A percentile compares a stretch with the other conserved stretches of the same genome.
Evolutionary conservation across 257 asterid genomes (phyloP).

Genomic region (Solanum corneliomulleri): DNA sequence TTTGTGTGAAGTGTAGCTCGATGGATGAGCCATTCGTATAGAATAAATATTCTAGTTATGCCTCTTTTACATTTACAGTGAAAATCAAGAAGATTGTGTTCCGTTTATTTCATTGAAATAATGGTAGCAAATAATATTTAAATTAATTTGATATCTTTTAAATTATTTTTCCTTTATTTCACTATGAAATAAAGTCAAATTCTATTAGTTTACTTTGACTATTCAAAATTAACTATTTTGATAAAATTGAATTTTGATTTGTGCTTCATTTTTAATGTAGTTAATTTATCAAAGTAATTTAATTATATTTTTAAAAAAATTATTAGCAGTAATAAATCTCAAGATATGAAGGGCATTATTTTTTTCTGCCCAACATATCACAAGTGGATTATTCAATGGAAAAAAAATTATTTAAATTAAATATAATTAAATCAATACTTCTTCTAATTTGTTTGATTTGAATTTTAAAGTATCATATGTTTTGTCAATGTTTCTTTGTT

Average conservation of each 20-base stretch:
- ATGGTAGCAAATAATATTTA: not conserved
- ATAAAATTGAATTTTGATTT: not conserved
- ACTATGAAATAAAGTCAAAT: not conserved
- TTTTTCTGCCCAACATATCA: not conserved
- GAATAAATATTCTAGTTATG: not conserved
- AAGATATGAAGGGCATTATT: not conserved
- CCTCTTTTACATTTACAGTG: not conserved
- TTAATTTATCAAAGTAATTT: not conserved
- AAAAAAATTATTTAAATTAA: no score
- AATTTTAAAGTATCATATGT: not conserved
- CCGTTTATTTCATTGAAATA: not conserved
- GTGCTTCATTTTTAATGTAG: not conserved
- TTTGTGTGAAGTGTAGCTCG: not conserved
- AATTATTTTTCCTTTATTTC: not conserved
- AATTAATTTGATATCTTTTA: not conserved
- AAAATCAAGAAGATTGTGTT: not conserved
- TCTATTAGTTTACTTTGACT: not conserved
- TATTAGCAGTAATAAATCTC: not conserved
- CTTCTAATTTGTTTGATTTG: no score
- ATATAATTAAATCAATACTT: no score
- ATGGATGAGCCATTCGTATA: not conserved
- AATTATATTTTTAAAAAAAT: no score
- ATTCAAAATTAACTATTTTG: not conserved
- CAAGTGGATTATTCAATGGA: not conserved
- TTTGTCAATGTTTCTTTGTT: no score